Evolutionary conservation across 1,139 yeast species (phyloP), one percentile per base, ranked within the genome.

Genomic region (Blastobotrys illinoisensis): DNA sequence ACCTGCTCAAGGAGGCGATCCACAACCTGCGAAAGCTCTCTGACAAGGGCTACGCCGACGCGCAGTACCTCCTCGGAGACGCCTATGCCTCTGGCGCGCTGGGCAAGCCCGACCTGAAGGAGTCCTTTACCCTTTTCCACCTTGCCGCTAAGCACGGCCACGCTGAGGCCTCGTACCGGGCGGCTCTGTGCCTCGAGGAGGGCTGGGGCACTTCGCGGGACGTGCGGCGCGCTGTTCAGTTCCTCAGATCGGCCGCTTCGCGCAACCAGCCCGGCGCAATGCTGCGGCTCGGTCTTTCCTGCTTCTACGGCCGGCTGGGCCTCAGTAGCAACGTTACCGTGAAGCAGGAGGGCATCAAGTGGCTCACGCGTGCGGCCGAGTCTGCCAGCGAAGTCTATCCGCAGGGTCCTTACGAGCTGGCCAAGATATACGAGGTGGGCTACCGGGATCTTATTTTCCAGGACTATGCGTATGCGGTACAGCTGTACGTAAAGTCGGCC

Each of bases 251-350:
- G 70, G 96, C 98, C 0, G 96, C 98, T 0, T 79, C 91, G 26
- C 86, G 86, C 66, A 88, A 88, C 66, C 99, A 93, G 68, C 90
- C 97, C 0, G 93, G 96, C 13, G 97, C 98, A 4, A 89, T 91
- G 96, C 86, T 86, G 72, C 87, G 91, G 66, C 76, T 90, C 59
- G 98, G 98, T 5, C 77, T 88, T 50, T 90, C 91, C 60, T 86
- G 90, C 45, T 93, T 86, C 68, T 82, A 88, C 66, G 83, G 89
- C 9, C 78, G 88, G 61, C 85, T 91, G 91, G 97, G 98, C 1
- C 70, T 91, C 51, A 76, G 86, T 4, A 79, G 80, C 59, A 84
- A 82, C 63, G 75, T 82, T 23, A 82, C 79, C 56, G 85, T 88
- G 23, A 87, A 90, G 64, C 88, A 86, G 66, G 82, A 83, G 66